Base-by-base conservation (phyloP, 352 stramenopile genomes). In the Globisporangium polare region DNA sequence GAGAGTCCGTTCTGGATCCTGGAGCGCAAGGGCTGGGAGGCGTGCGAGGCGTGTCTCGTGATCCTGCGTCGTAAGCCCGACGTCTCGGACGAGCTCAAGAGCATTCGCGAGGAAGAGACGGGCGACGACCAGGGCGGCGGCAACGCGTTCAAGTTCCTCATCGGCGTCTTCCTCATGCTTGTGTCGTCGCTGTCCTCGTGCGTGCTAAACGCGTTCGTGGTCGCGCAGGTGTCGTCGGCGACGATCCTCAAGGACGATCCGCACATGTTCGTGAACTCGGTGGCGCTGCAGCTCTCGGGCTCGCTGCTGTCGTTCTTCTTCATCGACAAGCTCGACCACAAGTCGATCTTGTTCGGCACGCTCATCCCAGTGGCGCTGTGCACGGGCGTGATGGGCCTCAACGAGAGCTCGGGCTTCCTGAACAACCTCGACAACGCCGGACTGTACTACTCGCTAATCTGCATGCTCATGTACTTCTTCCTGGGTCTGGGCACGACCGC, bases 1-100 rank as follows among this genome's bases (percentile, higher is more conserved):
- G 83, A 92, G 53, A 89, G 78, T 71, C 80, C 83, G n/a, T 83
- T 83, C 65, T 92, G 80, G 80, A 74, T 89, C n/a, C 58, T 84
- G 37, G 72, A 82, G 35, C 80, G 80, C 53, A 80, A 89, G 58
- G 83, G 83, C 24, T 79, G 72, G 70, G 80, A 92, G 29, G 78
- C 81, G n/a, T 90, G 80, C 46, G 78, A 90, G 61, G 70, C 70
- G 0, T 86, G 74, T 26, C 66, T 92, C 0, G 73, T 85, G 1
- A 73, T 90, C 56, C 53, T 92, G 18, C 80, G 83, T 45, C 83
- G 83, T 49, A 89, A 89, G 55, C 71, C 71, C 31, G 80, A 83
- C 49, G 83, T 92, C 0, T 67, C 78, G 6, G 83, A 89, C 2
- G 83, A 92, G 57, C 71, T 92, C 20, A 85, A 88, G 63, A 65